Evolutionary conservation across 225 moss, liverwort and hornwort species (phyloP), one percentile per base, ranked within the genome.

Genomic region (Neckera pumila): DNA sequence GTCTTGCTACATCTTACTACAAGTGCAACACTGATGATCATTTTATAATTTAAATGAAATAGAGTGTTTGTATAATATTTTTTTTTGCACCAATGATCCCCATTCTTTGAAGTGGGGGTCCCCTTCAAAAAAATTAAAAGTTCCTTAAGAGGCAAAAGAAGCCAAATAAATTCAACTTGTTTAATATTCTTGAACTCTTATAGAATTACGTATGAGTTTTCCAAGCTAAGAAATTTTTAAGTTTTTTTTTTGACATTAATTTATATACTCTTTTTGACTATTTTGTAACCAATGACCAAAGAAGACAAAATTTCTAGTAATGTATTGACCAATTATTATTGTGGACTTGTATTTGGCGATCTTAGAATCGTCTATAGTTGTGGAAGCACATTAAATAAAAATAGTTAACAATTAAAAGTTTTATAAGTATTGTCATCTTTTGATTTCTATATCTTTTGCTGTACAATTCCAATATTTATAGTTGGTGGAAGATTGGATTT

Each of bases 91-190:
- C 16, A 10, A 43, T 11, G 6, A 73, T 74, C 11, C 45, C 4
- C 7, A 1, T 30, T 74, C 2, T 18, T 19, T 47, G 7, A 47
- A 4, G 30, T 31, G 0, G 6, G 3, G 10, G 7, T 1, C 2
- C 74, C 11, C 7, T 11, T 1, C 10, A 27, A 20, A 28, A 17
- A 28, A 28, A 1, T 15, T 17, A 17, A 45, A 47, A 30, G 0
- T 73, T 45, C 45, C 0, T 45, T 45, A 10, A 4, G 10, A 18
- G 3, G 17, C 1, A 45, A 45, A 45, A 10, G 70, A 23, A 69
- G 15, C 2, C 15, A 71, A 71, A 27, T 43, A 9, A 42, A 40
- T 25, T 8, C 8, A 40, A 40, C 0, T 25, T 40, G 14, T 26
- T 21, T 25, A 26, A 5, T 42, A 14, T 71, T 15, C 42, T 27